A percentile compares a stretch with the other conserved stretches of the same genome.
Conservation (phyloP, 2,329 filamentous ascomycete genomes). For the Aspergillus novofumigatus region DNA sequence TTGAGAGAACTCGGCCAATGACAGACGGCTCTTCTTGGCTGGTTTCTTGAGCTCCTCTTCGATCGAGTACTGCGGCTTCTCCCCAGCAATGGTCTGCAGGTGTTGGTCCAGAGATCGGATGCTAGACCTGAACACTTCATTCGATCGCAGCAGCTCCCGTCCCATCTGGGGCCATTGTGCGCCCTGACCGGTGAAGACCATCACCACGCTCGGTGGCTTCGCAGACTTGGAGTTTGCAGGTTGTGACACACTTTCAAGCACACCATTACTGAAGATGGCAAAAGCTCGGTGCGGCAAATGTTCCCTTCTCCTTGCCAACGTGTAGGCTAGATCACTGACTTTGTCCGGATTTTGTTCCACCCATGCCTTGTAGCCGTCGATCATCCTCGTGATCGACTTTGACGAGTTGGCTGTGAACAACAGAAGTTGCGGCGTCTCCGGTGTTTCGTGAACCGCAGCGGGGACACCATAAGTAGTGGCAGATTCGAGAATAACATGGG, state of each 20-base stretch:
- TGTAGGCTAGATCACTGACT: conserved; percentile 19
- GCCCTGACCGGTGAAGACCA: conserved; percentile 20
- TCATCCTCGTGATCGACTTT: conserved; percentile 19
- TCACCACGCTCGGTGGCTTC: conserved; percentile 3
- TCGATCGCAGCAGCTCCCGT: conserved; percentile 1
- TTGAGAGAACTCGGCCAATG: conserved; percentile 9
- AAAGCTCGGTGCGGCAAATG: conserved; percentile 17
- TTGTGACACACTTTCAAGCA: neutral
- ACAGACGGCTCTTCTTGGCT: neutral
- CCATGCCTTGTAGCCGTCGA: conserved; percentile 13
- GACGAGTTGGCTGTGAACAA: conserved; percentile 20
- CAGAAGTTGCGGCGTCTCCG: conserved; percentile 9
- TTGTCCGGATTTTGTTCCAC: conserved; percentile 15
- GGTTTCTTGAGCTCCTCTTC: too few relatives aligned
- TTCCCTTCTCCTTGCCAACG: conserved; percentile 16
- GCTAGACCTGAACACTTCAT: neutral
- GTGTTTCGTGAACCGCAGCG: neutral
- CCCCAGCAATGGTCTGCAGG: neutral
- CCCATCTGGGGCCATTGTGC: conserved; percentile 20
- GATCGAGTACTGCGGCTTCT: too few relatives aligned
- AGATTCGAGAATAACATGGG: conserved; percentile 4
- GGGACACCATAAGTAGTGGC: neutral
- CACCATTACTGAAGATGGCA: neutral
- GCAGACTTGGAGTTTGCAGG: neutral
- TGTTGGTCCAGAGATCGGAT: conserved; percentile 3